phyloP scores from a whole-genome alignment of 2,329 filamentous ascomycete genomes.

The Paecilomyces fulvus region DNA sequence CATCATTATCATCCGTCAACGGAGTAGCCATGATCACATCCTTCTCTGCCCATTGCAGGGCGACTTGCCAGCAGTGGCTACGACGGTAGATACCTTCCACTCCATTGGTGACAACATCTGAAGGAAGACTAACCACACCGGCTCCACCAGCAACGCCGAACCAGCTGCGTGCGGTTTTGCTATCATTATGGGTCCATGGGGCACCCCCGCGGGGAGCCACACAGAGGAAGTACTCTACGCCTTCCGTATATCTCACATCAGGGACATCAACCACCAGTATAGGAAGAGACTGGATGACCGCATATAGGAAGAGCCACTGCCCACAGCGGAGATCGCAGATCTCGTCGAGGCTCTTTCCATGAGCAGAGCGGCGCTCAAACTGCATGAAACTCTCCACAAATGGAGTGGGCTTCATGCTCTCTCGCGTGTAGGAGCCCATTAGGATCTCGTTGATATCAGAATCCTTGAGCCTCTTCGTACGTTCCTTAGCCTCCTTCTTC shows the following conservation, averaged over 20 bases:
- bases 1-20: constrained; percentile 26
- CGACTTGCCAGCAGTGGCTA: constrained; percentile 61
- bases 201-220: constrained; percentile 40
- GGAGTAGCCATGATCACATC: constrained; percentile 25
- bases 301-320: constrained; percentile 45
- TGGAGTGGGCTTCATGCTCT: constrained; percentile 47
- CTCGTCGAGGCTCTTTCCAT: constrained; percentile 38
- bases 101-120: constrained; percentile 57
- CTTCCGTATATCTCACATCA: constrained; percentile 35
- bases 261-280: constrained; percentile 43
- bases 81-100: constrained; percentile 60
- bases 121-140: constrained; percentile 53
- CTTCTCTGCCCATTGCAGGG: constrained; percentile 51
- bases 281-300: constrained; percentile 41
- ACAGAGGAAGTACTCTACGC: constrained; percentile 44
- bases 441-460: constrained; percentile 70
- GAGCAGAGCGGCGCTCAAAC: constrained; percentile 37
- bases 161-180: constrained; percentile 37
- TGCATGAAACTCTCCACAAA: constrained; percentile 42
- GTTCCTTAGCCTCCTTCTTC: constrained; percentile 67
- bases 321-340: constrained; percentile 40
- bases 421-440: constrained; percentile 73
- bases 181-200: constrained; percentile 41
- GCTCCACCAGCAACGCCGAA: constrained; percentile 53
- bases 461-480: constrained; percentile 63